A percentile compares a stretch with the other conserved stretches of the same genome.
phyloP scores from a whole-genome alignment of 306 rosid genomes.

The Albizia julibrissin region DNA sequence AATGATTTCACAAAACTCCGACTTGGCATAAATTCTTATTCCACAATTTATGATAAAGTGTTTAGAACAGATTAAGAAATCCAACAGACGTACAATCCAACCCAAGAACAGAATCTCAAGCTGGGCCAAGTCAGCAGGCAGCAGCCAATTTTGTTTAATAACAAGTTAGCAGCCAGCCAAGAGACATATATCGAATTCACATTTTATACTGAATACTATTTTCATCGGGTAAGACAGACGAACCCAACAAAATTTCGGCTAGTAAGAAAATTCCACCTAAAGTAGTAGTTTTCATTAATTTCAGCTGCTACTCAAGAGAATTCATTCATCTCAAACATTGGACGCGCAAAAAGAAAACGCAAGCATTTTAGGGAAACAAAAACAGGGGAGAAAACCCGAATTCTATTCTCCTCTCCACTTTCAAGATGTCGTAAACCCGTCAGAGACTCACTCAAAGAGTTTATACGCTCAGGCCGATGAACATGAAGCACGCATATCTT shows the following conservation, averaged over 20 bases:
- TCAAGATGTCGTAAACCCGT: not conserved
- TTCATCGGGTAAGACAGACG: conserved; percentile 1
- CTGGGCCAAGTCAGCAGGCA: conserved; percentile 1
- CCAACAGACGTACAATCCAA: not conserved
- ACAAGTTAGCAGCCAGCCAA: conserved; percentile 5
- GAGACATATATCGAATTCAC: not conserved
- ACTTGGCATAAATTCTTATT: not conserved
- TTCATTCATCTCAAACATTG: not conserved
- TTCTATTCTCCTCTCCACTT: not conserved
- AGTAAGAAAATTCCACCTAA: not conserved
- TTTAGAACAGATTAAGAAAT: not conserved
- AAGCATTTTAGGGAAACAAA: not conserved
- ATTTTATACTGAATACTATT: no score
- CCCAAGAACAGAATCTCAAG: conserved; percentile 24
- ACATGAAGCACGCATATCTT: conserved; percentile 73
- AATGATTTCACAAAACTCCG: not conserved
- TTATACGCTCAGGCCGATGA: conserved; percentile 37
- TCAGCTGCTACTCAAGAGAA: conserved; percentile 20
- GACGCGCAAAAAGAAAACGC: not conserved
- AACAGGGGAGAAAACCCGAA: not conserved
- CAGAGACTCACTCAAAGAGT: conserved; percentile 49
- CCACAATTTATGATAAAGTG: not conserved
- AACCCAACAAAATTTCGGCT: not conserved
- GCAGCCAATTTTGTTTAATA: not conserved
- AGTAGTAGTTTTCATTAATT: not conserved